Base-by-base conservation (phyloP, 2,329 filamentous ascomycete species). In the Fragosphaeria purpurea region DNA sequence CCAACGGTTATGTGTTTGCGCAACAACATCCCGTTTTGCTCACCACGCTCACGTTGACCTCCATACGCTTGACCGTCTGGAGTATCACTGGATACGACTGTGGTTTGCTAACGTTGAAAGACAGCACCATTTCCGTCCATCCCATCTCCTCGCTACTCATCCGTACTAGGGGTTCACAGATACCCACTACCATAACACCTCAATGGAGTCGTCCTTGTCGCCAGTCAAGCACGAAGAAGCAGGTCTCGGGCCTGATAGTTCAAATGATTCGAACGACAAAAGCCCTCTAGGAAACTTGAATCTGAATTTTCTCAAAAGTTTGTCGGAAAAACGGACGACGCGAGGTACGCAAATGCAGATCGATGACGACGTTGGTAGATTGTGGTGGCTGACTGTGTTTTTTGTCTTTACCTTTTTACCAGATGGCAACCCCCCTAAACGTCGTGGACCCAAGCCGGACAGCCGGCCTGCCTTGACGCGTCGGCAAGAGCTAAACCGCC, bases 381-480 rank as follows among this genome's bases (percentile, higher is more conserved):
- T 22, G 22, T 6, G 7, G n/a, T 42, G 4, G 10, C 10, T 8
- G 22, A 33, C 31, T 37, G 35, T 7, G 35, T 37, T 37, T 37
- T 37, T 37, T 37, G 22, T 22, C 13, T 32, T 33, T n/a, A 31
- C 37, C 37, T 30, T 32, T 37, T 31, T 13, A 32, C 34, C 61
- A 85, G 90, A 95, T 72, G 90, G 88, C 44, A 85, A 93, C 62
- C 76, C 85, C 7, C 82, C 88, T 3, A 98, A 97, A 70, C 82
- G 88, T 58, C 82, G 93, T 66, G 93, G 93, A 1, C 93, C 93
- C 0, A 97, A 97, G 65, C 93, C 93, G 22, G 93, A 97, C 66
- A 94, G 86, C 72, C 96, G 95, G 64, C 93, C 93, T 13, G 91
- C 93, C 43, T 71, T 95, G 61, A 97, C 91, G 22, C 79, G 91